These are phyloP conservation scores for Eucalyptus sideroxylon DNA, from an alignment of 345 rosid species.

Conservation along the genomic window DNA sequence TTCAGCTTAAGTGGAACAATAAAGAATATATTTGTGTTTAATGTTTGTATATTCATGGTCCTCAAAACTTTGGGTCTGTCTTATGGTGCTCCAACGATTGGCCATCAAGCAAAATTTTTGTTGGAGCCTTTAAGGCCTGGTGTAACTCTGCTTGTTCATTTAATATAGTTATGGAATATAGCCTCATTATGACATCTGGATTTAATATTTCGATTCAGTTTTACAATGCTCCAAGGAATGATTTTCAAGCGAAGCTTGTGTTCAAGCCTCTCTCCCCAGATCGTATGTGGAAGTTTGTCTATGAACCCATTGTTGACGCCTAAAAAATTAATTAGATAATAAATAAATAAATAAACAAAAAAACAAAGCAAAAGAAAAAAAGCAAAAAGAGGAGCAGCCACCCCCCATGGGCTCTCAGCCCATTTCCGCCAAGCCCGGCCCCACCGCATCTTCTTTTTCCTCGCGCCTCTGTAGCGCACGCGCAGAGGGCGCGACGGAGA, in stretches of 20 bases:
- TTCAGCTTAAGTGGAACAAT: not conserved
- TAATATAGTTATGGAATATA: not conserved
- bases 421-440: no score
- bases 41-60: not conserved
- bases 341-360: no score
- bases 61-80: not conserved
- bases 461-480: no score
- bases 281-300: slow-evolving; percentile 67
- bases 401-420: no score
- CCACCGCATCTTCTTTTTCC: no score
- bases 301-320: no score
- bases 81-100: not conserved
- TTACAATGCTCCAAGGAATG: slow-evolving; percentile 75
- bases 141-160: not conserved
- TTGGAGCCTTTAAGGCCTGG: not conserved
- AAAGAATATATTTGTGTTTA: not conserved
- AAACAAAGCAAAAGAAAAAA: no score
- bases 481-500: no score
- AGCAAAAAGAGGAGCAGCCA: no score
- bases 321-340: no score
- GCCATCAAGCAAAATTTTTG: not conserved
- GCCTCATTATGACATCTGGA: not conserved
- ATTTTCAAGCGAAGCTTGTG: slow-evolving; percentile 75
- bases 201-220: slow-evolving; percentile 31
- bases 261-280: slow-evolving; percentile 71